Conservation (phyloP, 2,329 filamentous ascomycete species). For the Sporothrix mexicana region DNA sequence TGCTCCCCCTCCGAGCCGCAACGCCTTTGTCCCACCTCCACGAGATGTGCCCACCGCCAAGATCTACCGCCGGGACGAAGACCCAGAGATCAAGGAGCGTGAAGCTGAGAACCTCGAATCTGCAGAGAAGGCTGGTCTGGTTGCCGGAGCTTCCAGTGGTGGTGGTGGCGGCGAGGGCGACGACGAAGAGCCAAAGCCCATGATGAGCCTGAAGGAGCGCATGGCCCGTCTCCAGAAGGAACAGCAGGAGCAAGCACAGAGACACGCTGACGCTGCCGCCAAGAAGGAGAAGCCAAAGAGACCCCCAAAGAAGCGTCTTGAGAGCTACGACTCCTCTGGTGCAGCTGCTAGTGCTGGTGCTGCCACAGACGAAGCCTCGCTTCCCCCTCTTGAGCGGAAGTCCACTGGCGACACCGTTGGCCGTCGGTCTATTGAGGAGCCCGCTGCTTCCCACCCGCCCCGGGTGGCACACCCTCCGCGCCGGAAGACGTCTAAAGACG, state of each 20-base stretch:
- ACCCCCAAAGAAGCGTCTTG: slow-evolving; percentile 69
- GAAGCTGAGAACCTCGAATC: slow-evolving; percentile 70
- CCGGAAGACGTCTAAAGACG: slow-evolving; percentile 59
- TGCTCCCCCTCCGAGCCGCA: slow-evolving; percentile 88
- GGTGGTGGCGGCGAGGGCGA: slow-evolving; percentile 40
- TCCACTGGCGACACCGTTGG: slow-evolving; percentile 55
- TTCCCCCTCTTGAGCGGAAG: slow-evolving; percentile 52
- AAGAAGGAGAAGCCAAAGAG: slow-evolving; percentile 91
- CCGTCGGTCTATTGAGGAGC: slow-evolving; percentile 59
- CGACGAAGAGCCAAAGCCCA: slow-evolving; percentile 83
- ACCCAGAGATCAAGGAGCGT: slow-evolving; percentile 71
- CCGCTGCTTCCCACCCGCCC: slow-evolving; percentile 44
- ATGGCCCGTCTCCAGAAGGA: slow-evolving; percentile 94
- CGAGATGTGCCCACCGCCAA: slow-evolving; percentile 74
- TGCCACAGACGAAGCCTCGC: slow-evolving; percentile 44
- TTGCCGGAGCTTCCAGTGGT: slow-evolving; percentile 46
- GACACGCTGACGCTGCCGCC: slow-evolving; percentile 76
- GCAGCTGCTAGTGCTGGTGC: slow-evolving; percentile 16
- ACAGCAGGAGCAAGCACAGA: slow-evolving; percentile 84
- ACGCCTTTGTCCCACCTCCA: slow-evolving; percentile 83
- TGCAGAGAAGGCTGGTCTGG: slow-evolving; percentile 71
- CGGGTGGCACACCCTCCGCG: slow-evolving; percentile 53
- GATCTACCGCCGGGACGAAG: slow-evolving; percentile 85
- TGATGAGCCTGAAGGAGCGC: slow-evolving; percentile 89
- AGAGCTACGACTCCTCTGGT: slow-evolving; percentile 50